Base-by-base conservation (phyloP, 352 stramenopile species). In the Pythium folliculosum region DNA sequence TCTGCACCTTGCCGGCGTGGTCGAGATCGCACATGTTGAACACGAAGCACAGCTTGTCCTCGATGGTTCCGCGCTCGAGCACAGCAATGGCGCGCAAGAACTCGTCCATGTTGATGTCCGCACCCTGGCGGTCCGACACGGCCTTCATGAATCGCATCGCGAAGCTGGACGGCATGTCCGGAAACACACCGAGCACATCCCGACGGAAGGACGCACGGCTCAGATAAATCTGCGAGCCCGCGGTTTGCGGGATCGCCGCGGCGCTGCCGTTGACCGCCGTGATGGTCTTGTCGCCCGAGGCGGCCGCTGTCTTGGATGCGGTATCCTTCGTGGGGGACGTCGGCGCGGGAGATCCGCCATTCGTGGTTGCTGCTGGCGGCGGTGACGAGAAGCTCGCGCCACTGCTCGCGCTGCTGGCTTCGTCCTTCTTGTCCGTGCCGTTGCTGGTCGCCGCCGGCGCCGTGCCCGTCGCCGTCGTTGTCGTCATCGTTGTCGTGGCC, bases 1-100 rank as follows among this genome's bases (percentile, higher is more conserved):
- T 93, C 61, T 96, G 88, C 9, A 96, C 79, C 69, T 96, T 96
- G 17, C 83, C 84, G 22, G 87, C 77, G 60, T 96, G 88, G 53
- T 96, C 88, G 21, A 94, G 70, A 71, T 96, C 88, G 67, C 88
- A 96, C 88, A 96, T 96, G 65, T 92, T 83, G 71, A 92, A 96
- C 43, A 89, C 83, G 30, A 95, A 94, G 12, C 78, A 73, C 40
- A 95, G 76, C 45, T 90, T 80, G 69, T 96, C 88, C 1, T 90
- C 84, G 45, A 91, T 74, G 1, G 80, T 87, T 3, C 88, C 88
- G 37, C 84, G 86, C 21, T 79, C 73, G 54, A 95, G 68, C 53
- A 96, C 91, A 10, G 86, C 88, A 19, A 95, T 77, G 1, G 86
- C 82, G 16, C 85, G 86, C 19, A 96, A 54, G 51, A 96, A 95